Conservation (phyloP, 352 stramenopile species). For the Hyaloperonospora brassicae region DNA sequence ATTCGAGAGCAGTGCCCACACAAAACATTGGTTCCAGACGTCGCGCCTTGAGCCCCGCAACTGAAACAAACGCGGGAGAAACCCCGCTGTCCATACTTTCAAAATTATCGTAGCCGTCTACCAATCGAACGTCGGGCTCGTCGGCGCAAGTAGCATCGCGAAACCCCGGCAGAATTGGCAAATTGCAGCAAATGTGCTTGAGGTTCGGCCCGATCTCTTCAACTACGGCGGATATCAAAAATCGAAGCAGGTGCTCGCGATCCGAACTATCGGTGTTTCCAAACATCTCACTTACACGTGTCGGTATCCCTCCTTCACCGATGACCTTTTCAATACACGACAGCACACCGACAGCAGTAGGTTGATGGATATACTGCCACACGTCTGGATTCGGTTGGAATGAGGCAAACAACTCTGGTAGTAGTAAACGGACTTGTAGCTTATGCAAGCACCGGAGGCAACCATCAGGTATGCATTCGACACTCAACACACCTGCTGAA, state of each 20-base stretch:
- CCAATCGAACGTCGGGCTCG: slow-evolving; percentile 22
- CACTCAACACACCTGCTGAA: slow-evolving; percentile 39
- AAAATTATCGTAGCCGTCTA: slow-evolving; percentile 7
- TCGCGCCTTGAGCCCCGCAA: slow-evolving; percentile 14
- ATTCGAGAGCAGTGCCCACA: slow-evolving; percentile 33
- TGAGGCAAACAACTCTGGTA: slow-evolving; percentile 45
- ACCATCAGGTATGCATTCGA: slow-evolving; percentile 41
- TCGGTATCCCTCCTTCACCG: background rate
- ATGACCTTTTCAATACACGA: slow-evolving; percentile 30
- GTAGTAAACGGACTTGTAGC: slow-evolving; percentile 42
- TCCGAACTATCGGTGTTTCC: slow-evolving; percentile 18
- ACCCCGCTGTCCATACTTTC: slow-evolving; percentile 12
- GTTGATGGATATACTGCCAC: slow-evolving; percentile 71
- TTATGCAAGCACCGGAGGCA: slow-evolving; percentile 38
- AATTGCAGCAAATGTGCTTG: slow-evolving; percentile 26
- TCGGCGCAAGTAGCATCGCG: slow-evolving; percentile 4
- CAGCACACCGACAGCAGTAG: slow-evolving; percentile 47
- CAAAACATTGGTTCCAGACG: slow-evolving; percentile 26
- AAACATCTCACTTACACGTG: slow-evolving; percentile 13
- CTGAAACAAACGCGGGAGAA: slow-evolving; percentile 24
- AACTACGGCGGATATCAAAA: slow-evolving; percentile 33
- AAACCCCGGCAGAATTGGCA: slow-evolving; percentile 54
- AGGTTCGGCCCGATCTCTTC: slow-evolving; percentile 32
- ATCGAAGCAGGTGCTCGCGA: slow-evolving; percentile 34
- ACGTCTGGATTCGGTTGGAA: slow-evolving; percentile 48